Conservation (phyloP, 768 basidiomycete genomes). For the Boletus edulis region DNA sequence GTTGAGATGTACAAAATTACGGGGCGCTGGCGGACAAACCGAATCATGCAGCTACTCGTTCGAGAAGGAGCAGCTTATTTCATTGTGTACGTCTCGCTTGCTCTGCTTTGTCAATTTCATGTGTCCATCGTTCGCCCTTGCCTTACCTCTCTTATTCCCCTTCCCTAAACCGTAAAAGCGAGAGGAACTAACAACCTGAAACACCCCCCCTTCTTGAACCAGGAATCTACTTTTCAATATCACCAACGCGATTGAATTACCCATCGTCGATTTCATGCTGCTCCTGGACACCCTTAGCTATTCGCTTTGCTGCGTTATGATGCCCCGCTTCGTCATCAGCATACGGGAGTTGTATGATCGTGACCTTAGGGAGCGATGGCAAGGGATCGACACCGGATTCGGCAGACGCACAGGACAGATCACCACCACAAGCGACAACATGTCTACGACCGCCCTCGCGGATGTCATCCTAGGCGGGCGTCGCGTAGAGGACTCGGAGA, state of each 20-base stretch:
- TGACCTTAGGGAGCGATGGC: not conserved
- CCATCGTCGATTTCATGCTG: not conserved
- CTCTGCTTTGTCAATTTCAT: too few relatives aligned
- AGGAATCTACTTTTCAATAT: constrained; percentile 6
- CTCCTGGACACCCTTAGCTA: not conserved
- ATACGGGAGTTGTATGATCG: constrained; percentile 8
- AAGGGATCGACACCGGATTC: constrained; percentile 13
- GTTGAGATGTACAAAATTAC: constrained; percentile 6
- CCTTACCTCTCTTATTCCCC: not conserved
- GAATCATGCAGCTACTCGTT: constrained; percentile 1
- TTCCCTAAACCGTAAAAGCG: not conserved
- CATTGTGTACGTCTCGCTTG: constrained; percentile 4
- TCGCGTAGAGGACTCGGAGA: not conserved
- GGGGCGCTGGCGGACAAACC: constrained; percentile 5
- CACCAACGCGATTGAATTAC: too few relatives aligned
- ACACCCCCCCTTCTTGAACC: not conserved
- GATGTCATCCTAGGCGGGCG: too few relatives aligned
- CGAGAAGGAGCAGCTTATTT: constrained; percentile 16
- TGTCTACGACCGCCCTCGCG: too few relatives aligned
- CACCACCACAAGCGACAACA: not conserved
- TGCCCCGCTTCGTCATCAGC: constrained; percentile 17
- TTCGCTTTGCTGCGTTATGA: not conserved
- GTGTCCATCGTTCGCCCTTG: not conserved
- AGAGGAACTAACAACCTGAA: not conserved
- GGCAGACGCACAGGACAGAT: not conserved